Evolutionary conservation across 305 asterid genomes (phyloP).

Genomic region (Ruellia speciosa): DNA sequence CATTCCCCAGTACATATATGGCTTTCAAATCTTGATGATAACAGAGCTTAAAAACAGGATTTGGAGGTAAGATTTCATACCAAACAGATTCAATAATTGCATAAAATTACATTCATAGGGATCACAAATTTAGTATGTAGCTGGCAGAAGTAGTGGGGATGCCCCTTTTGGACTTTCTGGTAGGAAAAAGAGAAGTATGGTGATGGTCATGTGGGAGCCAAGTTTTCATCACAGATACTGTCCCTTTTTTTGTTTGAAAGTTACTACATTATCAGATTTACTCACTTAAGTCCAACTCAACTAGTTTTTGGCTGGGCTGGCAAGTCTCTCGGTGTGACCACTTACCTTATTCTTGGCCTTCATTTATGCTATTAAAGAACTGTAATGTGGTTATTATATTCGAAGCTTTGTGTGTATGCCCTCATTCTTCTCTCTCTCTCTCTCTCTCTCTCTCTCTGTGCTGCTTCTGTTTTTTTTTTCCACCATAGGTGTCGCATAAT

Average conservation of each 20-base stretch:
- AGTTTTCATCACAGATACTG: constrained; percentile 34
- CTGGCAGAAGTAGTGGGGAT: constrained; percentile 49
- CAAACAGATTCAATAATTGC: constrained; percentile 48
- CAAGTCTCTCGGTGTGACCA: no score
- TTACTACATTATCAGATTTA: constrained; percentile 9
- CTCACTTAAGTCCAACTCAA: no score
- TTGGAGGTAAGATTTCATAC: constrained; percentile 29
- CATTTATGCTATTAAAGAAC: no score
- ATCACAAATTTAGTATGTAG: constrained; percentile 38
- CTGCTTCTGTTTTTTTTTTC: constrained; percentile 16
- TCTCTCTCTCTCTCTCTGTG: no score
- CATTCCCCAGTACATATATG: constrained; percentile 43
- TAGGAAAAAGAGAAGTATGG: constrained; percentile 24
- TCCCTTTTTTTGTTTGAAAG: constrained; percentile 30
- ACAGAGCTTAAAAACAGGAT: constrained; percentile 22
- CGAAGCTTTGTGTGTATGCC: no score
- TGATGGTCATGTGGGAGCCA: constrained; percentile 17
- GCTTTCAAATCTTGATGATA: constrained; percentile 39
- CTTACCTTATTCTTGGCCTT: no score
- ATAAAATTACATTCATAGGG: constrained; percentile 28
- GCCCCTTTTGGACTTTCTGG: constrained; percentile 38
- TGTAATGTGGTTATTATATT: no score
- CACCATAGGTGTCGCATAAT: no score
- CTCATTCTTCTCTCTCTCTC: no score
- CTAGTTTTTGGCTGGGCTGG: no score